Conservation (phyloP, 2,329 filamentous ascomycete genomes). For the Diplodia corticola region DNA sequence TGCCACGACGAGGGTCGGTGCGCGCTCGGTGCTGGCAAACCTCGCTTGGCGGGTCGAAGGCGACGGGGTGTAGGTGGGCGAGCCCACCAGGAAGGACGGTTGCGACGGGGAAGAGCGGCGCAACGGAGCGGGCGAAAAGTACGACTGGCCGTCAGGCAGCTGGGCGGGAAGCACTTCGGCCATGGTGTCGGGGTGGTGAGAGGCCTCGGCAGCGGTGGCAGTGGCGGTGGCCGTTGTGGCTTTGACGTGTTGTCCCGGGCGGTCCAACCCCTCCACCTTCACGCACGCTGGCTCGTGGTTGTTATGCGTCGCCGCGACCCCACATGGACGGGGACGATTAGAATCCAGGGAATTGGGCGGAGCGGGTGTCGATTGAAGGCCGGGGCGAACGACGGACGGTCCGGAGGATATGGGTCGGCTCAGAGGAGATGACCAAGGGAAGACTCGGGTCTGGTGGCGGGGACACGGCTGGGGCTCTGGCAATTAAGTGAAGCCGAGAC, state of each 20-base stretch:
- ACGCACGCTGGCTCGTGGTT: conserved; percentile 9
- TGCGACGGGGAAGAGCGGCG: conserved; percentile 45
- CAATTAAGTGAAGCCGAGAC: conserved; percentile 13
- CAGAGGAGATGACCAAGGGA: conserved; percentile 15
- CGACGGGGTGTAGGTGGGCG: conserved; percentile 29
- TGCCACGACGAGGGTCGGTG: conserved; percentile 8
- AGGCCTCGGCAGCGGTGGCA: background rate
- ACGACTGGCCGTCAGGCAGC: conserved; percentile 45
- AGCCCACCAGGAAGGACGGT: conserved; percentile 44
- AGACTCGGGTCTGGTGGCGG: conserved; percentile 13
- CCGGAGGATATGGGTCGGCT: conserved; percentile 7
- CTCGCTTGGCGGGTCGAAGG: conserved; percentile 35
- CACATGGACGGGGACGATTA: conserved; percentile 12
- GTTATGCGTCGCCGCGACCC: conserved; percentile 15
- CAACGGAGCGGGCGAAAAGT: conserved; percentile 44
- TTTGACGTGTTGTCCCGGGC: background rate
- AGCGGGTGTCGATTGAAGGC: background rate
- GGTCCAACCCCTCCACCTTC: conserved; percentile 17
- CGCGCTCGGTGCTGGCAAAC: conserved; percentile 35
- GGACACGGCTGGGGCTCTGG: conserved; percentile 12
- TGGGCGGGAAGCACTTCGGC: conserved; percentile 46
- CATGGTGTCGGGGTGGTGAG: conserved; percentile 34
- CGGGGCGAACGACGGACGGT: background rate
- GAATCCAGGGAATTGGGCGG: background rate
- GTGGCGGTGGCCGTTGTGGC: conserved; percentile 10